phyloP scores from a whole-genome alignment of 768 basidiomycete genomes.

The Termitomyces sp. region DNA sequence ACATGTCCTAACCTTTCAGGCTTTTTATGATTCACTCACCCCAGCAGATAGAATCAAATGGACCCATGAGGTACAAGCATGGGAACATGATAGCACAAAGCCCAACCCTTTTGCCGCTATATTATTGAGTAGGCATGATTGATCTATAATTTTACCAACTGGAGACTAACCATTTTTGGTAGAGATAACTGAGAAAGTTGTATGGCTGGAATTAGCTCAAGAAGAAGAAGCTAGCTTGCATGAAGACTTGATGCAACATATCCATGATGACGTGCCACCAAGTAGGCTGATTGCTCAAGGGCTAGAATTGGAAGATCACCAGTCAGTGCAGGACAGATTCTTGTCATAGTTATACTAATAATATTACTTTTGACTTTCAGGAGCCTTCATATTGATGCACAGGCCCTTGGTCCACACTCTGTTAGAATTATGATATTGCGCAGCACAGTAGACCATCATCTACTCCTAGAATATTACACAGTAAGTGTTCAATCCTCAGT shows the following conservation, averaged over 20 bases:
- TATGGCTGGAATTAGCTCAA: conserved; percentile 6
- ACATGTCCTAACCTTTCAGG: conserved; percentile 8
- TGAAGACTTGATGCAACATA: neutral
- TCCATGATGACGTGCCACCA: conserved; percentile 9
- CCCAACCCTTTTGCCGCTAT: conserved; percentile 3
- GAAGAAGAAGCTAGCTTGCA: conserved; percentile 4
- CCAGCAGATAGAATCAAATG: neutral
- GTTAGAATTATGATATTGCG: no score
- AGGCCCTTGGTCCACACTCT: conserved; percentile 12
- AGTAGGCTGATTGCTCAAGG: conserved; percentile 20
- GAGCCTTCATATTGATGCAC: no score
- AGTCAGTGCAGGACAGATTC: neutral
- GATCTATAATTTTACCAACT: neutral
- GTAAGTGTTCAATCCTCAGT: no score
- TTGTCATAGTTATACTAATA: no score
- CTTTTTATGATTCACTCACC: conserved; percentile 5
- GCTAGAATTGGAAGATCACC: conserved; percentile 1
- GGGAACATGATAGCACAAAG: conserved; percentile 1
- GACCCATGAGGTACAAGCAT: conserved; percentile 2
- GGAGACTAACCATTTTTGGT: neutral
- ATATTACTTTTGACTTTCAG: no score
- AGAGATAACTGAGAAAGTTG: conserved; percentile 7
- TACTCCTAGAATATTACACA: no score
- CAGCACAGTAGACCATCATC: no score
- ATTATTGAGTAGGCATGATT: neutral